These are phyloP conservation scores for Schizonepeta tenuifolia DNA, from an alignment of 257 asterid genomes.

Conservation along the genomic window DNA sequence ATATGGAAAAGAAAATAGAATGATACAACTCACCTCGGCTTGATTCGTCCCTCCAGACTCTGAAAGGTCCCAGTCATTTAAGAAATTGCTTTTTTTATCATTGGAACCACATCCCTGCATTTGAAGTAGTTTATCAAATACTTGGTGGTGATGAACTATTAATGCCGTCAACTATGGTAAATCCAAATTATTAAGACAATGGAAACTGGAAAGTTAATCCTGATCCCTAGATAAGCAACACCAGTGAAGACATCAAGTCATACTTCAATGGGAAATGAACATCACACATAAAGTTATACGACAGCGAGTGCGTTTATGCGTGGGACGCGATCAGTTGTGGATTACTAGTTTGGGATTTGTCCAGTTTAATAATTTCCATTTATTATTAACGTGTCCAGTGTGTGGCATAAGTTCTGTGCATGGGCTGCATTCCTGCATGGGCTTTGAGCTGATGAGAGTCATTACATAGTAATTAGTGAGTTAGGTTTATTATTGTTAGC, in stretches of 20 bases:
- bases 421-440: too few species aligned
- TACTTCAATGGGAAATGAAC: slow-evolving; percentile 15
- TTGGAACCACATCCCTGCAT: slow-evolving; percentile 91
- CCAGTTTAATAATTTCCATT: too few species aligned
- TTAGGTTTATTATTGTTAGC: too few species aligned
- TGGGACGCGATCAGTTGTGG: too few species aligned
- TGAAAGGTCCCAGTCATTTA: slow-evolving; percentile 96
- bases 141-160: slow-evolving; percentile 7
- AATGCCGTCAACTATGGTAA: slow-evolving; percentile 15
- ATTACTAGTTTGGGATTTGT: too few species aligned
- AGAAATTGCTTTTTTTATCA: slow-evolving; percentile 61
- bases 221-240: slow-evolving; percentile 25
- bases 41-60: slow-evolving; percentile 77
- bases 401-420: too few species aligned
- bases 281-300: neutral
- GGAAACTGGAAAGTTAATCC: slow-evolving; percentile 22
- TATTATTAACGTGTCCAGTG: too few species aligned
- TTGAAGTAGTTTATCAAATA: slow-evolving; percentile 26
- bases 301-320: too few species aligned
- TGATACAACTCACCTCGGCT: slow-evolving; percentile 57
- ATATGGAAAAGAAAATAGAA: slow-evolving; percentile 32
- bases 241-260: neutral
- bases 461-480: too few species aligned
- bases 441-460: too few species aligned
- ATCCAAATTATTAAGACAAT: slow-evolving; percentile 11